Evolutionary conservation across 371 early-diverging fungal genomes (phyloP).

Genomic region (Mucor racemosus): DNA sequence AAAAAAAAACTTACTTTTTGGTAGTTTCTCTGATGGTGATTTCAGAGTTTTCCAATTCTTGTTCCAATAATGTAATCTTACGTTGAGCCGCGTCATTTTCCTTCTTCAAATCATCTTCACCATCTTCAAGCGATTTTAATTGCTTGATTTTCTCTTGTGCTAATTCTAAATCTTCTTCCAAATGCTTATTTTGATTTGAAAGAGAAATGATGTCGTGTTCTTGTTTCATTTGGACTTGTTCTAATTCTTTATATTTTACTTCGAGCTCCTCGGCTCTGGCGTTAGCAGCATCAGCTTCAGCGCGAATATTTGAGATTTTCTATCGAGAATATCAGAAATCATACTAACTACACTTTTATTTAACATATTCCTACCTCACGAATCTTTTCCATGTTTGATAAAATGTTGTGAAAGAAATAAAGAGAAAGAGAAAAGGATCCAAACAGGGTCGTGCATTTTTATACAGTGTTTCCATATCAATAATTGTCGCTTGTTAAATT

Average conservation of each 20-base stretch:
- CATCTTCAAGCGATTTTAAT: slow-evolving; percentile 64
- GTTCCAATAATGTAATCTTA: slow-evolving; percentile 69
- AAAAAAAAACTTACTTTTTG: slow-evolving; percentile 57
- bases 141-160: slow-evolving; percentile 65
- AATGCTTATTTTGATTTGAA: slow-evolving; percentile 63
- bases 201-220: slow-evolving; percentile 78
- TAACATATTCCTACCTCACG: slow-evolving; percentile 35
- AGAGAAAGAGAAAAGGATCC: slow-evolving; percentile 18
- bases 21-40: slow-evolving; percentile 68
- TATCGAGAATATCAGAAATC: slow-evolving; percentile 28
- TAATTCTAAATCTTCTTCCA: slow-evolving; percentile 68
- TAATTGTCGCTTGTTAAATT: neutral
- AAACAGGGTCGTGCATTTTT: neutral
- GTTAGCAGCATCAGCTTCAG: slow-evolving; percentile 71
- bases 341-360: neutral
- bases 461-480: neutral
- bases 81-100: slow-evolving; percentile 69
- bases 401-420: slow-evolving; percentile 18
- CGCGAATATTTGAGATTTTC: slow-evolving; percentile 71
- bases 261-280: slow-evolving; percentile 70
- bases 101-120: slow-evolving; percentile 66
- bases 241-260: slow-evolving; percentile 59
- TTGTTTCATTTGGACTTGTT: slow-evolving; percentile 60
- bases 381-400: slow-evolving; percentile 39
- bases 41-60: slow-evolving; percentile 72